These are phyloP conservation scores for Leccinum variicolor DNA, from an alignment of 768 basidiomycete genomes.

Conservation along the genomic window DNA sequence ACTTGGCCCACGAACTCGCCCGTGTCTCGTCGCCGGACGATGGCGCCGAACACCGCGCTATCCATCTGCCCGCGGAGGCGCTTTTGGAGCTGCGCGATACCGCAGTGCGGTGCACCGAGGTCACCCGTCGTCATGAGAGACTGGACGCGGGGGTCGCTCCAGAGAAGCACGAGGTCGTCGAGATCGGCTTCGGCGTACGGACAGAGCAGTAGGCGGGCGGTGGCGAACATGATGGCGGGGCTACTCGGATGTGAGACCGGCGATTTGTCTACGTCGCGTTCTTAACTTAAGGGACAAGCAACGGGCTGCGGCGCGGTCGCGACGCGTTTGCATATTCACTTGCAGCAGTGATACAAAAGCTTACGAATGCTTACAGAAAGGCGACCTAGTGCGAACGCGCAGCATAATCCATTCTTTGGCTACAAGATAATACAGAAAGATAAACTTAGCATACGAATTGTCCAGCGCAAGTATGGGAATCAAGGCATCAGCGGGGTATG, in stretches of 20 bases:
- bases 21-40: conserved; percentile 29
- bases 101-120: conserved; percentile 5
- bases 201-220: conserved; percentile 33
- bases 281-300: background rate
- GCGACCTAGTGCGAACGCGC: background rate
- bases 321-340: background rate
- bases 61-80: conserved; percentile 22
- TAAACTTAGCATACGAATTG: background rate
- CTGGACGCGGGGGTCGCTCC: conserved; percentile 30
- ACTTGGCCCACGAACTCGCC: conserved; percentile 33
- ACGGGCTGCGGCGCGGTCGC: conserved; percentile 21
- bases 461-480: background rate
- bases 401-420: background rate
- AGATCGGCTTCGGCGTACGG: conserved; percentile 32
- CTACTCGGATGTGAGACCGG: background rate
- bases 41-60: conserved; percentile 24
- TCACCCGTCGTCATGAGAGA: conserved; percentile 15
- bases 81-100: conserved; percentile 14
- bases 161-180: conserved; percentile 26
- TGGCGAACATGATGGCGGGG: conserved; percentile 24
- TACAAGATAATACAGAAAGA: background rate
- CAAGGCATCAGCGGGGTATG: background rate
- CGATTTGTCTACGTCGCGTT: background rate
- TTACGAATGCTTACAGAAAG: background rate
- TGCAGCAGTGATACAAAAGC: conserved; percentile 5